A percentile compares a stretch with the other conserved stretches of the same genome.
Conservation (phyloP, 805 yeast genomes). For the Monosporozyma yasuniensis region DNA sequence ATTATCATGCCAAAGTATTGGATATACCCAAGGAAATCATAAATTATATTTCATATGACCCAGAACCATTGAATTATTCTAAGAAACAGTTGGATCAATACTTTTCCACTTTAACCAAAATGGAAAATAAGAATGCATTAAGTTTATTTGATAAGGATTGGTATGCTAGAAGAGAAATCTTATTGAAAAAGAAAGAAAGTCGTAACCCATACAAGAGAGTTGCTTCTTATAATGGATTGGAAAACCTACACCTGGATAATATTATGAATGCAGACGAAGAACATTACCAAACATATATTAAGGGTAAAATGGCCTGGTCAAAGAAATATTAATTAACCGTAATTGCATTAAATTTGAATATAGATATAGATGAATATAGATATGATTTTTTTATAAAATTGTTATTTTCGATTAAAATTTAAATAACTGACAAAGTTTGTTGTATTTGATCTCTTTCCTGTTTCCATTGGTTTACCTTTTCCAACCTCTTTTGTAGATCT, state of each 20-base stretch:
- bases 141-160: constrained; percentile 46
- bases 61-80: constrained; percentile 35
- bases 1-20: constrained; percentile 47
- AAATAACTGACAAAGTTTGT: constrained; percentile 26
- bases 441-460: constrained; percentile 51
- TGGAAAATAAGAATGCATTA: constrained; percentile 49
- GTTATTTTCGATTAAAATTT: not conserved
- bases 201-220: constrained; percentile 50
- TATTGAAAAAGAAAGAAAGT: constrained; percentile 38
- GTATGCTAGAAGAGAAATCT: constrained; percentile 42
- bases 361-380: not conserved
- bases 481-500: constrained; percentile 51
- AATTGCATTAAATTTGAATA: not conserved
- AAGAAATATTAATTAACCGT: not conserved
- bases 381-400: not conserved
- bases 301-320: constrained; percentile 29
- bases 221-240: constrained; percentile 30
- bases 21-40: constrained; percentile 33
- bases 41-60: constrained; percentile 50
- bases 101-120: constrained; percentile 36
- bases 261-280: constrained; percentile 11
- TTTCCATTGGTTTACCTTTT: constrained; percentile 51
- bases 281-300: constrained; percentile 15
- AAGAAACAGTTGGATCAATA: constrained; percentile 30
- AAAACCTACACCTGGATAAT: constrained; percentile 7